A percentile compares a stretch with the other conserved stretches of the same genome.
phyloP scores from a whole-genome alignment of 441 rosid species.

The Jatropha multifida region DNA sequence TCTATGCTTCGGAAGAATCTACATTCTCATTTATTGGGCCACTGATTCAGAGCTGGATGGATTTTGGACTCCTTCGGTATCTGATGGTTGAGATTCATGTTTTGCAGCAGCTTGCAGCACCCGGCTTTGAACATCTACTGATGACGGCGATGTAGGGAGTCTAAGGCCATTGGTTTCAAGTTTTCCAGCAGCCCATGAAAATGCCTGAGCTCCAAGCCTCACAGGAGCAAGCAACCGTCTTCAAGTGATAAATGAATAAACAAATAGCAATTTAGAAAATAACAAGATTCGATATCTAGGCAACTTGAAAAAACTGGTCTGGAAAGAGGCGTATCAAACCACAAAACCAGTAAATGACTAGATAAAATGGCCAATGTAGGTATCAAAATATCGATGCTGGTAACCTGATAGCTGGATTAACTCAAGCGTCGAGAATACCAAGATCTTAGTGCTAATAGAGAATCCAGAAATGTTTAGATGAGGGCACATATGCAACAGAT shows the following conservation, averaged over 20 bases:
- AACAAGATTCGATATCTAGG: not conserved
- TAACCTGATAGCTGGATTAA: not conserved
- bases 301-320: not conserved
- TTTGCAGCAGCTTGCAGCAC: constrained; percentile 93
- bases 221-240: constrained; percentile 69
- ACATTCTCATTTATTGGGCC: constrained; percentile 35
- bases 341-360: constrained; percentile 2
- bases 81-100: constrained; percentile 90
- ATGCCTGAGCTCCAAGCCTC: constrained; percentile 65
- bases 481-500: not conserved
- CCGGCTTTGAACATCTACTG: constrained; percentile 76
- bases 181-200: constrained; percentile 87
- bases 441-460: not conserved
- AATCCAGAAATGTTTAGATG: not conserved
- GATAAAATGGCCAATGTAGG: not conserved
- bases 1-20: constrained; percentile 61
- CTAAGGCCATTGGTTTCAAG: constrained; percentile 73
- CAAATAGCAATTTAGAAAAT: not conserved
- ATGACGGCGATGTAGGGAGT: constrained; percentile 93
- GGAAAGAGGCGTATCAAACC: not conserved
- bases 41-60: constrained; percentile 37
- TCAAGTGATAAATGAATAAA: constrained; percentile 7
- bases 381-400: not conserved
- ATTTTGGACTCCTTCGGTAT: constrained; percentile 39
- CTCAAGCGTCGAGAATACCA: not conserved